Conservation (phyloP, 306 rosid species). For the Inga oerstediana region DNA sequence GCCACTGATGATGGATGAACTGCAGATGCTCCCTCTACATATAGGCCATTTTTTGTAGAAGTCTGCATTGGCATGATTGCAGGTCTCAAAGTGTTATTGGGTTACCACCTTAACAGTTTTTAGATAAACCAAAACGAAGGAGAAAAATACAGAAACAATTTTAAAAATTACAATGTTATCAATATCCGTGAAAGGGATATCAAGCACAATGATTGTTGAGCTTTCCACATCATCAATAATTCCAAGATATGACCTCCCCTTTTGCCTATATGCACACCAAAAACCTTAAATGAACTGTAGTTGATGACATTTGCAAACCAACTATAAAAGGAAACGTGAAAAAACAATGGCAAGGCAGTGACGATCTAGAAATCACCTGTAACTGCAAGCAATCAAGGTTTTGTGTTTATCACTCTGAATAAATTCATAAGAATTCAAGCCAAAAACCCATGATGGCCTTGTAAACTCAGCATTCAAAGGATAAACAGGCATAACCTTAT, state of each 20-base stretch:
- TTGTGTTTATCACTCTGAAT: conserved; percentile 47
- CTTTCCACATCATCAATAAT: conserved; percentile 66
- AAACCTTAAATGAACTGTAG: conserved; percentile 7
- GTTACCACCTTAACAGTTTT: conserved; percentile 22
- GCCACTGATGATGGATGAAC: conserved; percentile 74
- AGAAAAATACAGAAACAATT: conserved; percentile 23
- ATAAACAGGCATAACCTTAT: conserved; percentile 68
- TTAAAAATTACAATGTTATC: conserved; percentile 65
- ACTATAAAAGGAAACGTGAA: conserved; percentile 17
- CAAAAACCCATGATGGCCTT: conserved; percentile 82
- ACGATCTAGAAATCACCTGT: conserved; percentile 59
- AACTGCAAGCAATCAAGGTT: conserved; percentile 75
- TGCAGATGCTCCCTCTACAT: conserved; percentile 89
- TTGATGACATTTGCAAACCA: neutral
- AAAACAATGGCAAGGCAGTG: conserved; percentile 6
- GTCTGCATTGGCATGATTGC: conserved; percentile 47
- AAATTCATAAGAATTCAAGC: conserved; percentile 79
- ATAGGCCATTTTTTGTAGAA: conserved; percentile 57
- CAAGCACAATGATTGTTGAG: conserved; percentile 57
- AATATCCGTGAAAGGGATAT: conserved; percentile 84
- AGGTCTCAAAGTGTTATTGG: neutral
- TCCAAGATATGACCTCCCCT: conserved; percentile 85
- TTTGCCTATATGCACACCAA: conserved; percentile 57
- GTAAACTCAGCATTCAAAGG: conserved; percentile 88
- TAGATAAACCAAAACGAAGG: neutral